A percentile compares a stretch with the other conserved stretches of the same genome.
These are phyloP conservation scores for Filobasidium floriforme DNA, from an alignment of 768 basidiomycete genomes.

Conservation along the genomic window DNA sequence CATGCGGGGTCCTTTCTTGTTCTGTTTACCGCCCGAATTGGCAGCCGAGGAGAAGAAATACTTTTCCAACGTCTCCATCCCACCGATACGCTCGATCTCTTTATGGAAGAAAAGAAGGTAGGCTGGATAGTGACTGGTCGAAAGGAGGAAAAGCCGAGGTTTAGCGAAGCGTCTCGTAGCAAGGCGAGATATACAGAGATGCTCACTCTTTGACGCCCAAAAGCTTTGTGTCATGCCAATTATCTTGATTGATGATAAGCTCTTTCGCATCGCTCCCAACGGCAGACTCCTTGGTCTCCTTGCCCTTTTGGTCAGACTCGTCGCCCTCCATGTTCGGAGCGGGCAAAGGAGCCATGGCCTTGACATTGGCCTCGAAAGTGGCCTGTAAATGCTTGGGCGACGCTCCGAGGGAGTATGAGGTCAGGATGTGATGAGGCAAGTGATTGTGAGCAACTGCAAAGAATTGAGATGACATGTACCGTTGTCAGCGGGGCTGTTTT, in stretches of 20 bases:
- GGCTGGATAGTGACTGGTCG: constrained; percentile 26
- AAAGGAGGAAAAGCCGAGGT: background rate
- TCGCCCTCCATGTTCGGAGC: background rate
- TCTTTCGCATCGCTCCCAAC: constrained; percentile 17
- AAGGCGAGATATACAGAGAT: background rate
- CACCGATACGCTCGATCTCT: constrained; percentile 27
- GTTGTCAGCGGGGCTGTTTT: background rate
- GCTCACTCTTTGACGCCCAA: constrained; percentile 30
- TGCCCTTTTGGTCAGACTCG: background rate
- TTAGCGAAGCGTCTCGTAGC: background rate
- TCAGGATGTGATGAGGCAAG: constrained; percentile 32
- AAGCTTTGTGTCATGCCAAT: constrained; percentile 29
- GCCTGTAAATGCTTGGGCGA: constrained; percentile 26
- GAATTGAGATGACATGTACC: background rate
- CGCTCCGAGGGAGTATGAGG: constrained; percentile 34
- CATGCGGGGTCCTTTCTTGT: constrained; percentile 26
- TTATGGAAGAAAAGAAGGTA: constrained; percentile 35
- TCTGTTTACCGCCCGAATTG: constrained; percentile 12
- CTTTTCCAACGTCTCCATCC: constrained; percentile 25
- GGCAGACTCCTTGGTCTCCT: background rate
- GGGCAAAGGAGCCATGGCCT: constrained; percentile 26
- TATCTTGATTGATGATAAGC: constrained; percentile 25
- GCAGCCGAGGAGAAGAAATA: constrained; percentile 34
- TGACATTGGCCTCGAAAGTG: constrained; percentile 25
- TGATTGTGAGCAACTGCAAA: constrained; percentile 33